Percentiles rank a stretch among this genome's conserved stretches.
Conservation (phyloP, 208 protist genomes). For the Leishmania tarentolae region DNA sequence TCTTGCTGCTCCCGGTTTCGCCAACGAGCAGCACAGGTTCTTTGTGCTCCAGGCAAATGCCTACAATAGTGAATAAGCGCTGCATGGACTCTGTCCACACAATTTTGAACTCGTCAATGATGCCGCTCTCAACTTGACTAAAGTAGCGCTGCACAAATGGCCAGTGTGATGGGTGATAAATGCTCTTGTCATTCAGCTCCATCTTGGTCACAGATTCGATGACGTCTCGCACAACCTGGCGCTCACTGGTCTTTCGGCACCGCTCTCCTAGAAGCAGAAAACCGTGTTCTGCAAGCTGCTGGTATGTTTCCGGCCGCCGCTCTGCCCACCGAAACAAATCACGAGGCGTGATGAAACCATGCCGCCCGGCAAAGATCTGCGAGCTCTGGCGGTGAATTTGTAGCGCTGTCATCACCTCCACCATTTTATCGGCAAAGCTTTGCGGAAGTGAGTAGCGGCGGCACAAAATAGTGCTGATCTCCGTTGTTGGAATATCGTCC, state of each 20-base stretch:
- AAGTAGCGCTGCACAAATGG: conserved; percentile 80
- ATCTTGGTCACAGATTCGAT: conserved; percentile 82
- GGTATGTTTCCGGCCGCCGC: conserved; percentile 86
- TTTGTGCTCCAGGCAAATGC: conserved; percentile 92
- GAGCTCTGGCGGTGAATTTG: conserved; percentile 92
- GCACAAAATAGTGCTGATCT: conserved; percentile 97
- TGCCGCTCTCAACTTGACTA: conserved; percentile 57
- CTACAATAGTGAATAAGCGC: conserved; percentile 96
- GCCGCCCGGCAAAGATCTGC: conserved; percentile 98
- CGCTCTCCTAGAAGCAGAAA: conserved; percentile 99
- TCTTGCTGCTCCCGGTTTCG: conserved; percentile 99
- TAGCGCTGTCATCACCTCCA: conserved; percentile 96
- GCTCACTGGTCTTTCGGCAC: conserved; percentile 94
- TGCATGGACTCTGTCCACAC: conserved; percentile 97
- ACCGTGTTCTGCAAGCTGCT: conserved; percentile 96
- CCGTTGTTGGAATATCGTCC: conserved; percentile 98
- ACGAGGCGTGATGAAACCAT: conserved; percentile 99
- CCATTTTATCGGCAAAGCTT: conserved; percentile 93
- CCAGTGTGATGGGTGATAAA: conserved; percentile 86
- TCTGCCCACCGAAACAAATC: conserved; percentile 99
- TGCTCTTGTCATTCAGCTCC: conserved; percentile 61
- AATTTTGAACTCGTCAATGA: conserved; percentile 90
- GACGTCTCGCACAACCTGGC: conserved; percentile 94
- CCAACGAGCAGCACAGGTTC: conserved; percentile 99
- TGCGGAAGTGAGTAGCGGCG: conserved; percentile 94